phyloP scores from a whole-genome alignment of 2,329 filamentous ascomycete species.

The Aureobasidium uvarum region DNA sequence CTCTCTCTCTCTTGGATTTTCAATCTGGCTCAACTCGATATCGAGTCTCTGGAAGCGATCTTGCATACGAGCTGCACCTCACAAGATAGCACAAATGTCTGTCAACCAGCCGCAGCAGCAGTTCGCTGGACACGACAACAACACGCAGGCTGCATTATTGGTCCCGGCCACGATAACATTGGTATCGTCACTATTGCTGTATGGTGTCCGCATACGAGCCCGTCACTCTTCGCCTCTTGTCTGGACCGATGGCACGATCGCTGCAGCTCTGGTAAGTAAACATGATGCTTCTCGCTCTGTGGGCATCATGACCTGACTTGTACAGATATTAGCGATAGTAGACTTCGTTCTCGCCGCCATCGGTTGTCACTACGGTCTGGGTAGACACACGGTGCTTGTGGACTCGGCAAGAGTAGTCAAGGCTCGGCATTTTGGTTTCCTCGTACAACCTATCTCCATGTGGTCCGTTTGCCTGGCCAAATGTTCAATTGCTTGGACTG shows the following conservation, averaged over 20 bases:
- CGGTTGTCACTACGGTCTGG: conserved; percentile 21
- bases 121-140: not conserved
- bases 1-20: not conserved
- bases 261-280: conserved; percentile 11
- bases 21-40: not conserved
- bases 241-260: conserved; percentile 18
- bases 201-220: conserved; percentile 6
- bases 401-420: not conserved
- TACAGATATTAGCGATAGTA: conserved; percentile 2
- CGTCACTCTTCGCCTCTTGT: conserved; percentile 4
- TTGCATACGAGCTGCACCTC: not conserved
- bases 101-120: conserved; percentile 4
- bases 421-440: not conserved
- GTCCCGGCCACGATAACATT: conserved; percentile 9
- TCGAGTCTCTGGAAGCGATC: not conserved
- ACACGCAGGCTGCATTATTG: not conserved
- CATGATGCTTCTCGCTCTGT: not conserved
- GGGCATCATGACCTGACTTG: not conserved
- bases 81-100: not conserved
- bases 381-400: conserved; percentile 9
- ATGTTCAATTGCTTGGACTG: conserved; percentile 12
- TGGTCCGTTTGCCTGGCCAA: conserved; percentile 20
- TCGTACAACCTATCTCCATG: not conserved
- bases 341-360: conserved; percentile 1
- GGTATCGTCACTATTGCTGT: not conserved